Percentiles rank a stretch among this genome's conserved stretches.
phyloP scores from a whole-genome alignment of 2,329 filamentous ascomycete species.

The Anisogramma anomala region DNA sequence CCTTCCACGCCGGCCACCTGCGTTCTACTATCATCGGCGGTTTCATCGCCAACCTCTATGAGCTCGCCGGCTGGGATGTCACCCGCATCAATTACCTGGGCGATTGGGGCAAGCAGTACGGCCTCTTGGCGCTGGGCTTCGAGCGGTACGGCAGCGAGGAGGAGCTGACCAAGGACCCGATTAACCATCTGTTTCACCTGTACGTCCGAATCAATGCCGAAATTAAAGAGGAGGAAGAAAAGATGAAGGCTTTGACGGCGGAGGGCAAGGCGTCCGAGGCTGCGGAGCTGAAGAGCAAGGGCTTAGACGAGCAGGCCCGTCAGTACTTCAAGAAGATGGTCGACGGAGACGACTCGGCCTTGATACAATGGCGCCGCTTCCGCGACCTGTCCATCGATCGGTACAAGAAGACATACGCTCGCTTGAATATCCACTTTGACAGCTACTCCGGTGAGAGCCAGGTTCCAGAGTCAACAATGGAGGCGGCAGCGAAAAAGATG shows the following conservation, averaged over 20 bases:
- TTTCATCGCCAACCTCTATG: constrained; percentile 62
- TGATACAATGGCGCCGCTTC: constrained; percentile 54
- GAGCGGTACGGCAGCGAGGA: constrained; percentile 65
- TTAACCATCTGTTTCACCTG: constrained; percentile 71
- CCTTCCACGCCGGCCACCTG: constrained; percentile 68
- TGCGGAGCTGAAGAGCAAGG: constrained; percentile 35
- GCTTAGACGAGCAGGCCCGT: constrained; percentile 63
- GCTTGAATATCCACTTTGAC: constrained; percentile 61
- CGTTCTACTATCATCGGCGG: constrained; percentile 70
- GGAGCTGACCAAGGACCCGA: constrained; percentile 58
- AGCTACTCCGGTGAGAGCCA: constrained; percentile 66
- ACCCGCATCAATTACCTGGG: constrained; percentile 66
- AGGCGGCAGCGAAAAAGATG: constrained; percentile 48
- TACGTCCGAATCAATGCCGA: constrained; percentile 69
- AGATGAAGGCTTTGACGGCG: constrained; percentile 45
- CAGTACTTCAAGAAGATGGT: constrained; percentile 62
- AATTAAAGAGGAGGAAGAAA: constrained; percentile 53
- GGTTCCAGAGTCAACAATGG: constrained; percentile 56
- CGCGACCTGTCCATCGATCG: constrained; percentile 54
- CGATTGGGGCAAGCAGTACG: constrained; percentile 72
- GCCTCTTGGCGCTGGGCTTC: constrained; percentile 62
- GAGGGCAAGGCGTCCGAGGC: constrained; percentile 38
- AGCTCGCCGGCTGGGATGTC: constrained; percentile 62
- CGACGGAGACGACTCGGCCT: constrained; percentile 49
- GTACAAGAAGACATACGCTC: constrained; percentile 57